These are phyloP conservation scores for Pseudocercospora eumusae DNA, from an alignment of 2,329 filamentous ascomycete genomes.

Conservation along the genomic window DNA sequence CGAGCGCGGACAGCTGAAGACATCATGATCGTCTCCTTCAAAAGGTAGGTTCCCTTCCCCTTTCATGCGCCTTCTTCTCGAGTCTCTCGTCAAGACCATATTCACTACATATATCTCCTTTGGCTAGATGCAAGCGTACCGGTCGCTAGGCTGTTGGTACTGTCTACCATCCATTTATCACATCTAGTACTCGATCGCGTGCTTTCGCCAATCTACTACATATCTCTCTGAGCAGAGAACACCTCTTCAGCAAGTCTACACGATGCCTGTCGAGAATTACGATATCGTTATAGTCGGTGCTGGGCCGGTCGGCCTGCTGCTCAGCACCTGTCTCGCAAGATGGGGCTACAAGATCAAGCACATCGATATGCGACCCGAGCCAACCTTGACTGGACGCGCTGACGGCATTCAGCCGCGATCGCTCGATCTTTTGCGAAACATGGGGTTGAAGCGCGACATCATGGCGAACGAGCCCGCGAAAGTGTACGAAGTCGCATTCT, in stretches of 20 bases:
- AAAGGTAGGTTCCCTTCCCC: slow-evolving; percentile 18
- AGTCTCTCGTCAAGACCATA: slow-evolving; percentile 6
- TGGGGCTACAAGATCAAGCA: slow-evolving; percentile 97
- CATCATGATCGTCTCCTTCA: slow-evolving; percentile 17
- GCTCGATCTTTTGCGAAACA: slow-evolving; percentile 80
- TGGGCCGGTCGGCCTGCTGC: slow-evolving; percentile 82
- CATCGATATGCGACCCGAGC: slow-evolving; percentile 85
- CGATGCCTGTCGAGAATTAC: slow-evolving; percentile 51
- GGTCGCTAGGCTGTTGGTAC: slow-evolving; percentile 11
- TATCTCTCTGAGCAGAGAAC: neutral
- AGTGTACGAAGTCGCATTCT: slow-evolving; percentile 72
- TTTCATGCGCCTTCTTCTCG: slow-evolving; percentile 1
- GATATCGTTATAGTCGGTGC: slow-evolving; percentile 83
- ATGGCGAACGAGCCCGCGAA: slow-evolving; percentile 86
- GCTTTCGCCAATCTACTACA: neutral
- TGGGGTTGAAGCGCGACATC: slow-evolving; percentile 83
- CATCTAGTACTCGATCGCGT: slow-evolving; percentile 15
- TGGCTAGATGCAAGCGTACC: slow-evolving; percentile 12
- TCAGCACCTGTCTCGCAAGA: slow-evolving; percentile 82
- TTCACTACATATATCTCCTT: neutral
- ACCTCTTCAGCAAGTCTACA: neutral
- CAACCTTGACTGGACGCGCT: slow-evolving; percentile 81
- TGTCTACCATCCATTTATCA: slow-evolving; percentile 7
- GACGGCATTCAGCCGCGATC: slow-evolving; percentile 92
- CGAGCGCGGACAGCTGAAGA: slow-evolving; percentile 18